Evolutionary conservation across 345 rosid species (phyloP).

Genomic region (Aurinia saxatilis): DNA sequence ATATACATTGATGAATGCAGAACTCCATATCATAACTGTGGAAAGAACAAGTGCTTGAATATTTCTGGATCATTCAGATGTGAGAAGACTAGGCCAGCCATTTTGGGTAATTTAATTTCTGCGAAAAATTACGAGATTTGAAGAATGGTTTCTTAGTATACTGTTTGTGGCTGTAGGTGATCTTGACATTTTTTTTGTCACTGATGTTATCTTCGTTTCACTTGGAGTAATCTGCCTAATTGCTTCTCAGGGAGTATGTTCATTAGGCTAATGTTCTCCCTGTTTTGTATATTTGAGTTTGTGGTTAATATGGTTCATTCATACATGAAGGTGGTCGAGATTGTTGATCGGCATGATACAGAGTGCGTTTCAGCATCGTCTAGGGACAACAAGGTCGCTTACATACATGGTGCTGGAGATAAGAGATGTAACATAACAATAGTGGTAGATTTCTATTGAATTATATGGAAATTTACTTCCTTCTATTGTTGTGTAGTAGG

Average conservation of each 20-base stretch:
- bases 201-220: conserved; percentile 80
- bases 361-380: conserved; percentile 48
- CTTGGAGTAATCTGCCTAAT: conserved; percentile 71
- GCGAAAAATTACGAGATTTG: too few relatives aligned
- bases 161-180: conserved; percentile 43
- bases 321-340: conserved; percentile 71
- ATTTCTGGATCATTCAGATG: conserved; percentile 4
- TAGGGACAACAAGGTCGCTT: conserved; percentile 48
- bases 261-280: not conserved
- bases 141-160: not conserved
- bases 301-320: not conserved
- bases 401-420: conserved; percentile 40
- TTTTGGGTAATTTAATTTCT: not conserved
- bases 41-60: not conserved
- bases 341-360: conserved; percentile 66
- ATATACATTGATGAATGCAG: conserved; percentile 21
- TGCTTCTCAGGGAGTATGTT: conserved; percentile 78
- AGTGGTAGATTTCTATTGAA: conserved; percentile 36
- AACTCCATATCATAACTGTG: not conserved
- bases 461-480: not conserved
- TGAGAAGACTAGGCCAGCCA: conserved; percentile 7
- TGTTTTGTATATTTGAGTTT: not conserved
- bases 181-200: conserved; percentile 75
- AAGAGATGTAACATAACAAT: conserved; percentile 54
- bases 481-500: not conserved